Percentiles rank a stretch among this genome's conserved stretches.
Evolutionary conservation across 495 filamentous ascomycete genomes (phyloP).

Genomic region (Echria macrotheca): DNA sequence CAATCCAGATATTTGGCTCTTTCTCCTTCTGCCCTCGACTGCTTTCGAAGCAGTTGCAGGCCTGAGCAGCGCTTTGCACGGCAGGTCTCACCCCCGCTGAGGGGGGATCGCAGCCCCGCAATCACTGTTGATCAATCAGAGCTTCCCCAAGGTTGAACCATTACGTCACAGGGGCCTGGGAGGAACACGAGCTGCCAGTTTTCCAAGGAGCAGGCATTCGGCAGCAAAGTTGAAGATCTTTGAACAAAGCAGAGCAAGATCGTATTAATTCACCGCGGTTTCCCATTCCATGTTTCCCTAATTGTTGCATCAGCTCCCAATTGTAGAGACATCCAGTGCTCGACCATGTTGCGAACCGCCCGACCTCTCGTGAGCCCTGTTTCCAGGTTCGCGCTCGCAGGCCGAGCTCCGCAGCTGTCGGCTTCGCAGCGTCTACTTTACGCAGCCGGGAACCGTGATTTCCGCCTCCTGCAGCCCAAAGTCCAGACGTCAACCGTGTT

Average conservation of each 20-base stretch:
- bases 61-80: no score
- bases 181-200: neutral
- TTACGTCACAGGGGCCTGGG: conserved; percentile 3
- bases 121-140: neutral
- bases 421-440: no score
- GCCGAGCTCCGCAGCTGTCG: conserved; percentile 6
- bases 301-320: neutral
- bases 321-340: neutral
- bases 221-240: neutral
- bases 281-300: no score
- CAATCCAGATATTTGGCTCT: no score
- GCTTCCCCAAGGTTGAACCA: neutral
- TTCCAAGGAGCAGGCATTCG: neutral
- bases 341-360: conserved; percentile 18
- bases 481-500: neutral
- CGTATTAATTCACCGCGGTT: no score
- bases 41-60: no score
- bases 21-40: no score
- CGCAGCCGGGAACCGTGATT: no score
- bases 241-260: neutral
- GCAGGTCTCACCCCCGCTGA: neutral
- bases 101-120: neutral
- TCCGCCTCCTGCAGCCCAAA: neutral
- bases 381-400: conserved; percentile 9
- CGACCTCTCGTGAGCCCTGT: conserved; percentile 14